phyloP scores from a whole-genome alignment of 1,139 yeast genomes.

The Yamadazyma trypodendri region DNA sequence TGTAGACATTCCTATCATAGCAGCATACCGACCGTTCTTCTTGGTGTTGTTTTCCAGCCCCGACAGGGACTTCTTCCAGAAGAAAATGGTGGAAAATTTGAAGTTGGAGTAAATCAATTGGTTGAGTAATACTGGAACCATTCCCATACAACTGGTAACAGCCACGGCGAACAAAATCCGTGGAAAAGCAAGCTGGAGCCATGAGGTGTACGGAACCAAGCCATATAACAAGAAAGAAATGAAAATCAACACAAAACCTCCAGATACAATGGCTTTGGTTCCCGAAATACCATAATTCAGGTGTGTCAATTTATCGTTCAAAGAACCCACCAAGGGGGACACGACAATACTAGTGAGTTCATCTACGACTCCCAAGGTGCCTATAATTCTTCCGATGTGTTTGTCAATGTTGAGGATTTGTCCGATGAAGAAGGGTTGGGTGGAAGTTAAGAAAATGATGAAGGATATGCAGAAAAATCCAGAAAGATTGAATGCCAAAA shows the following conservation, averaged over 20 bases:
- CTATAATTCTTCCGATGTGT: slow-evolving; percentile 55
- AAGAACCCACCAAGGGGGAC: slow-evolving; percentile 66
- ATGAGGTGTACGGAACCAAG: slow-evolving; percentile 30
- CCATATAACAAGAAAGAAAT: slow-evolving; percentile 52
- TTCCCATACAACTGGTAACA: slow-evolving; percentile 49
- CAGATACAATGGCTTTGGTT: slow-evolving; percentile 49
- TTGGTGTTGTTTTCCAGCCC: slow-evolving; percentile 9
- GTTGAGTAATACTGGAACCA: slow-evolving; percentile 50
- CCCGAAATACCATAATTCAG: slow-evolving; percentile 34
- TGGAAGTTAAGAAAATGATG: slow-evolving; percentile 64
- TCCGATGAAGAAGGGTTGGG: slow-evolving; percentile 66
- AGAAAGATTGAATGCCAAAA: slow-evolving; percentile 25
- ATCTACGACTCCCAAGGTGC: slow-evolving; percentile 62
- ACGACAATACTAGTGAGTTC: slow-evolving; percentile 53
- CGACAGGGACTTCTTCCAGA: slow-evolving; percentile 20
- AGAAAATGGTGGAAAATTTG: slow-evolving; percentile 23
- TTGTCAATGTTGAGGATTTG: slow-evolving; percentile 50
- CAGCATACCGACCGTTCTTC: slow-evolving; percentile 56
- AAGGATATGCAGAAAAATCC: slow-evolving; percentile 57
- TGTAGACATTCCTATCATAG: slow-evolving; percentile 59
- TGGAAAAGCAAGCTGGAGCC: slow-evolving; percentile 43
- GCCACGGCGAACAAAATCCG: slow-evolving; percentile 64
- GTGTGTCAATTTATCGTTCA: slow-evolving; percentile 51
- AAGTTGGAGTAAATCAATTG: slow-evolving; percentile 52
- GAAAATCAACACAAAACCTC: slow-evolving; percentile 50